Percentiles rank a stretch among this genome's conserved stretches.
These are phyloP conservation scores for Globisporangium nunn DNA, from an alignment of 352 stramenopile species.

Conservation along the genomic window DNA sequence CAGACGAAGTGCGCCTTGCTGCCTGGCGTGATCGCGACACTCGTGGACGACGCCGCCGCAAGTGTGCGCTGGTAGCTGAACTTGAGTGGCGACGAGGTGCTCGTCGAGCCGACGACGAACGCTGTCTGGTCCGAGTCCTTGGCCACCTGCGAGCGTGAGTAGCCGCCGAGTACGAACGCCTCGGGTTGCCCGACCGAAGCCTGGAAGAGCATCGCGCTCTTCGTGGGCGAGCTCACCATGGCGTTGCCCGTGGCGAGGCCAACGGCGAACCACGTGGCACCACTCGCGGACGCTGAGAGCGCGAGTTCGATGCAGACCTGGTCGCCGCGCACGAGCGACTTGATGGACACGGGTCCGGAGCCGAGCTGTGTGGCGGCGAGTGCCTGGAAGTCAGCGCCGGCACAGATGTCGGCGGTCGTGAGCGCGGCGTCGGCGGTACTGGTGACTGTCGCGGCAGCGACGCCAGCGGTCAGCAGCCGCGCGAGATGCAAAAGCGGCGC, in stretches of 20 bases:
- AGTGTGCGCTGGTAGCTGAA: constrained; percentile 73
- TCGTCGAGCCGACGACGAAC: constrained; percentile 30
- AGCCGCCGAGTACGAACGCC: constrained; percentile 43
- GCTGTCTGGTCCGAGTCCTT: constrained; percentile 33
- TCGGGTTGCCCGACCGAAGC: constrained; percentile 26
- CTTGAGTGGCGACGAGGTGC: constrained; percentile 31
- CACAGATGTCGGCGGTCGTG: constrained; percentile 39
- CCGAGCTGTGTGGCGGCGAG: constrained; percentile 37
- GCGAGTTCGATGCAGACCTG: constrained; percentile 66
- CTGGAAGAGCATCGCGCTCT: constrained; percentile 75
- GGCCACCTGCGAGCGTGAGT: constrained; percentile 30
- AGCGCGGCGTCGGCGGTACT: constrained; percentile 1
- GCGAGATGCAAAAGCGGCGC: too few species aligned
- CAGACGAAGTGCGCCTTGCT: constrained; percentile 47
- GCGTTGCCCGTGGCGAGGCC: constrained; percentile 27
- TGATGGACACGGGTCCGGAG: constrained; percentile 52
- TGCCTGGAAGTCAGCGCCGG: constrained; percentile 43
- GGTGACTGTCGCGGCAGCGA: not conserved
- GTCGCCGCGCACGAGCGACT: constrained; percentile 43
- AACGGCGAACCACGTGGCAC: constrained; percentile 54
- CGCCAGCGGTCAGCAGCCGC: too few species aligned
- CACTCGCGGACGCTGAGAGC: constrained; percentile 28
- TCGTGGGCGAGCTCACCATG: constrained; percentile 64
- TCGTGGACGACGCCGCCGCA: constrained; percentile 29
- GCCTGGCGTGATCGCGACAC: constrained; percentile 40